Conservation (phyloP, 2,329 filamentous ascomycete species). For the Alternaria consortialis region DNA sequence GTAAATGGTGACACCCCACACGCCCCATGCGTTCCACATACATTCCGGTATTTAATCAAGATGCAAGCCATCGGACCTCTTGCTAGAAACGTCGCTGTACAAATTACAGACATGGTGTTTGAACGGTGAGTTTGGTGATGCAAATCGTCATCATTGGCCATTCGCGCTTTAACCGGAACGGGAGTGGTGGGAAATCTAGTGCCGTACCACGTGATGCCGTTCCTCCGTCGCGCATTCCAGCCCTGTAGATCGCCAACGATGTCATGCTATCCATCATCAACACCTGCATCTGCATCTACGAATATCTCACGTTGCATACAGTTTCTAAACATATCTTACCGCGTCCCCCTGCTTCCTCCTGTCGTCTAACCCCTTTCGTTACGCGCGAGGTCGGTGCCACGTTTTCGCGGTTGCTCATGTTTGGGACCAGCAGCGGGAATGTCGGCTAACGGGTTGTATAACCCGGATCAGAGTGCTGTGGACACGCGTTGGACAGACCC, state of each 20-base stretch:
- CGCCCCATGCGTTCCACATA: not conserved
- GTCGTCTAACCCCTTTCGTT: slow-evolving; percentile 1
- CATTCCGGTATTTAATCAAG: not conserved
- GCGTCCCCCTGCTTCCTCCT: not conserved
- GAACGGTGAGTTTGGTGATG: slow-evolving; percentile 6
- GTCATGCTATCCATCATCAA: slow-evolving; percentile 10
- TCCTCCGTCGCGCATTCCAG: slow-evolving; percentile 1
- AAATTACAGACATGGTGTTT: slow-evolving; percentile 12
- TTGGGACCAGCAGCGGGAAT: slow-evolving; percentile 26
- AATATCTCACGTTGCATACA: not conserved
- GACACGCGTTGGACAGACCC: slow-evolving; percentile 40
- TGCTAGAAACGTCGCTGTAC: slow-evolving; percentile 5
- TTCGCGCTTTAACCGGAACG: slow-evolving; percentile 20
- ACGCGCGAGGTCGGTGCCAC: slow-evolving; percentile 19
- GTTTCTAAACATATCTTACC: slow-evolving; percentile 15
- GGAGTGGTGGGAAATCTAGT: slow-evolving; percentile 25
- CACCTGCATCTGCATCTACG: slow-evolving; percentile 11
- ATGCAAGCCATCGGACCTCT: slow-evolving; percentile 16
- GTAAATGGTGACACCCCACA: slow-evolving; percentile 9
- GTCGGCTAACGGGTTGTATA: slow-evolving; percentile 40
- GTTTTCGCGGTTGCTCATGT: slow-evolving; percentile 16
- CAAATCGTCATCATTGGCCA: slow-evolving; percentile 14
- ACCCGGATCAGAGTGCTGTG: slow-evolving; percentile 40
- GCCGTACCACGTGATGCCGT: slow-evolving; percentile 23
- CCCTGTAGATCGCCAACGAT: slow-evolving; percentile 8